Base-by-base conservation (phyloP, 345 rosid species). In the Aurinia saxatilis region DNA sequence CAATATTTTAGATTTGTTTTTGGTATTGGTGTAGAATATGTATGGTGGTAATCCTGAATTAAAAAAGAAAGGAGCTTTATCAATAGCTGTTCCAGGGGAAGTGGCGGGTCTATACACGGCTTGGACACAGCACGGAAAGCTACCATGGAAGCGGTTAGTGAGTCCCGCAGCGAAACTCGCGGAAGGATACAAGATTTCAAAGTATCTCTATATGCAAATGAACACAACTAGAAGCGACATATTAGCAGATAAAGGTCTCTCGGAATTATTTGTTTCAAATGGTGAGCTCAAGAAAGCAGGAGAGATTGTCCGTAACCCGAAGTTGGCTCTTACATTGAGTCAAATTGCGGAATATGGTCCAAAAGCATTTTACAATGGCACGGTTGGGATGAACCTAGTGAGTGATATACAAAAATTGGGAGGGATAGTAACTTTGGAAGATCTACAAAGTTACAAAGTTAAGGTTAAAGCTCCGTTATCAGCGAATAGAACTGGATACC, bases 31-130 rank as follows among this genome's bases (percentile, higher is more conserved):
- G 12, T 76, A 82, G 85, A 57, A 81, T 39, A 79, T 79, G 86
- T 84, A 77, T 40, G 57, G 23, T 1, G 79, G 81, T 16, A 75
- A 81, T 55, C 41, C 35, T 25, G 17, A 57, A 17, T 27, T 69
- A 34, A 81, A 79, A 70, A 57, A 33, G 4, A 60, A 7, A 4
- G 84, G 89, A 7, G 66, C 68, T 0, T 78, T 84, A 23, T 81
- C 85, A 18, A 57, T 81, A 39, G 89, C 77, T 0, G 78, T 79
- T 40, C 86, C 86, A 0, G 84, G 89, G 18, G 80, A 67, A 68
- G 72, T 84, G 7, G 80, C 81, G 1, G 84, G 89, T 40, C 82
- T 83, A 13, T 59, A 75, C 29, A 46, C 60, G 57, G 78, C 81
- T 9, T 83, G 89, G 86, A 50, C 73, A 57, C 65, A 57, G 6